Conservation (phyloP, 1,284 basidiomycete species). For the Trichosporon asahii region DNA sequence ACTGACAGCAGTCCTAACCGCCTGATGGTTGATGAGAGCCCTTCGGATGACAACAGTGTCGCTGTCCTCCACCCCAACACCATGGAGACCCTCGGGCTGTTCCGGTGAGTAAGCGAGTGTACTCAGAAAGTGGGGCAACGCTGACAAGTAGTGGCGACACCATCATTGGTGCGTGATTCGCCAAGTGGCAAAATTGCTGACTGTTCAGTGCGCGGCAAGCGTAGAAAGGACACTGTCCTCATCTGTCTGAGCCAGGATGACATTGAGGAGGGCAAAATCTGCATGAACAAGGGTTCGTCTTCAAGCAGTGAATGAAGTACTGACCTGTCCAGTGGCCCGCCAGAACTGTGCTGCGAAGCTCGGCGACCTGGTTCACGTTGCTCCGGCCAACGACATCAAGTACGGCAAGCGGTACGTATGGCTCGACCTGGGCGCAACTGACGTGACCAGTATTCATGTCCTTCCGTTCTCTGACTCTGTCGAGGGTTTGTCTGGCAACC, state of each 20-base stretch:
- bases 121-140: background rate
- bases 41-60: slow-evolving; percentile 82
- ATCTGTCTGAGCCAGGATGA: slow-evolving; percentile 94
- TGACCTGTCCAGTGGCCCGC: slow-evolving; percentile 68
- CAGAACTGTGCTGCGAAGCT: slow-evolving; percentile 98
- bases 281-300: slow-evolving; percentile 79
- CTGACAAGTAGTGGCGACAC: slow-evolving; percentile 39
- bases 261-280: slow-evolving; percentile 95
- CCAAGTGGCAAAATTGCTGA: background rate
- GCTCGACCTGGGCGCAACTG: background rate
- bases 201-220: slow-evolving; percentile 71
- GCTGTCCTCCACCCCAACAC: slow-evolving; percentile 92
- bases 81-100: slow-evolving; percentile 91
- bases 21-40: slow-evolving; percentile 86
- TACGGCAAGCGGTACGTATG: slow-evolving; percentile 78
- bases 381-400: slow-evolving; percentile 96
- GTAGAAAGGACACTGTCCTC: slow-evolving; percentile 90
- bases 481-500: slow-evolving; percentile 93
- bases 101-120: slow-evolving; percentile 63
- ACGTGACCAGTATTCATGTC: slow-evolving; percentile 65
- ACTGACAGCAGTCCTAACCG: slow-evolving; percentile 72
- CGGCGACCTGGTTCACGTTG: slow-evolving; percentile 91
- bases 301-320: background rate
- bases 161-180: slow-evolving; percentile 38
- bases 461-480: slow-evolving; percentile 98